Percentiles rank a stretch among this genome's conserved stretches.
These are phyloP conservation scores for Thermomyces lanuginosus DNA, from an alignment of 2,329 filamentous ascomycete genomes.

Conservation along the genomic window DNA sequence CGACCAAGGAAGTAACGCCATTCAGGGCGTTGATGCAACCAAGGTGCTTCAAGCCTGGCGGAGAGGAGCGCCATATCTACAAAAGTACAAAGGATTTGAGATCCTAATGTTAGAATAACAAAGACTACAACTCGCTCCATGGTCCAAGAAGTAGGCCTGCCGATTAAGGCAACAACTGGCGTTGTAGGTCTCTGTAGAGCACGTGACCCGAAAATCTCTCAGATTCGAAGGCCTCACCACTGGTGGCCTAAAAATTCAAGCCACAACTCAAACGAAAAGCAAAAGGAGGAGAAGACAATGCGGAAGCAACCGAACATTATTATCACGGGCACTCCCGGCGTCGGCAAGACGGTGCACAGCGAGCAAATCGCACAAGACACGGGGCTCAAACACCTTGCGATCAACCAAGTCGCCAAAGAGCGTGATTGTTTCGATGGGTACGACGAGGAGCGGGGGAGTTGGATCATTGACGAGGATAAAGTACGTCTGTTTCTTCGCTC, in stretches of 20 bases:
- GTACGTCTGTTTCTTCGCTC: slow-evolving; percentile 29
- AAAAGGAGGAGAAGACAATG: too few species aligned
- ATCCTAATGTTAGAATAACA: slow-evolving; percentile 47
- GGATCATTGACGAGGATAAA: slow-evolving; percentile 95
- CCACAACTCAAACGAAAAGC: too few species aligned
- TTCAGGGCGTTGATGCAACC: slow-evolving; percentile 34
- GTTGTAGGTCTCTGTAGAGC: too few species aligned
- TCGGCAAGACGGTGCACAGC: slow-evolving; percentile 88
- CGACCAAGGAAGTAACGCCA: slow-evolving; percentile 25
- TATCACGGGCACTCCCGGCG: slow-evolving; percentile 85
- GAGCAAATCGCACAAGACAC: slow-evolving; percentile 62
- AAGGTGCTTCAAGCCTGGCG: slow-evolving; percentile 56
- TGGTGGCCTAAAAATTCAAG: too few species aligned
- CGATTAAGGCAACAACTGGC: too few species aligned
- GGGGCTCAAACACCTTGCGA: slow-evolving; percentile 63
- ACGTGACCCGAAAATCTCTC: too few species aligned
- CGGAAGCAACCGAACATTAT: slow-evolving; percentile 62
- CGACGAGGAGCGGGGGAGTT: slow-evolving; percentile 70
- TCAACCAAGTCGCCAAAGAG: slow-evolving; percentile 88
- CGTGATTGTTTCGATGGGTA: slow-evolving; percentile 72
- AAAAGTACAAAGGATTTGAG: slow-evolving; percentile 62
- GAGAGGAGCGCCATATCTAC: slow-evolving; percentile 49
- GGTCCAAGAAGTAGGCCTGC: too few species aligned
- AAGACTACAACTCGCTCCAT: too few species aligned
- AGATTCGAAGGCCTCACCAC: too few species aligned